phyloP scores from a whole-genome alignment of 2,329 filamentous ascomycete genomes.

The Verticillium nubilum region DNA sequence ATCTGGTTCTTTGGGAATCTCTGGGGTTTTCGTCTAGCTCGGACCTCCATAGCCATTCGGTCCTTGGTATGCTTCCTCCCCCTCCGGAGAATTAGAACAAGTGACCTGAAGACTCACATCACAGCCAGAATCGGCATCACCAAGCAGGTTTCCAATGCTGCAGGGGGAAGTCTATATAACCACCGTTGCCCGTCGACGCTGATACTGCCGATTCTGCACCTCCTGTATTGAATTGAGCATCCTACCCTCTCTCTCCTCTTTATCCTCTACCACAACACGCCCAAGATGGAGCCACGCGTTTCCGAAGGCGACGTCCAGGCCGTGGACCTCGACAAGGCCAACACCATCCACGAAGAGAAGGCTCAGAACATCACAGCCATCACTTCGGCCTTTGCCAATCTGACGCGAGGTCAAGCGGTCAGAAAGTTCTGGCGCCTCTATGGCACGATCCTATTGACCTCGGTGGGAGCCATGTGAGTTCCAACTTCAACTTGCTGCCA shows the following conservation, averaged over 20 bases:
- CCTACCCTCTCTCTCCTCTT: not conserved
- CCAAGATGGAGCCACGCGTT: not conserved
- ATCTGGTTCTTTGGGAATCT: not conserved
- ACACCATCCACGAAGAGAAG: not conserved
- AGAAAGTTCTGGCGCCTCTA: conserved; percentile 7
- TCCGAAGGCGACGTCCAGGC: not conserved
- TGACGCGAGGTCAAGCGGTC: not conserved
- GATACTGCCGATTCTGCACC: not conserved
- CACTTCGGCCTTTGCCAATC: conserved; percentile 3
- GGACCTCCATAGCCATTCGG: not conserved
- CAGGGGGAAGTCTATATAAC: not conserved
- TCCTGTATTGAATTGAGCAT: not conserved
- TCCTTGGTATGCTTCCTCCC: not conserved
- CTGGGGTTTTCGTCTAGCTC: not conserved
- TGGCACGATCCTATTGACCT: not conserved
- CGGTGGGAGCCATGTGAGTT: not conserved
- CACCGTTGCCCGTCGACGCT: not conserved
- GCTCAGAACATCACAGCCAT: not conserved
- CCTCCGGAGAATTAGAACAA: not conserved
- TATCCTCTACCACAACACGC: not conserved
- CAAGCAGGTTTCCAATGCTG: not conserved
- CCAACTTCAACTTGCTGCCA: not conserved
- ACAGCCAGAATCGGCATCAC: not conserved
- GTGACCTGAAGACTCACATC: not conserved
- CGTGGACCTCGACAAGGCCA: not conserved